phyloP scores from a whole-genome alignment of 2,329 filamentous ascomycete genomes.

The Epichloe elymi region DNA sequence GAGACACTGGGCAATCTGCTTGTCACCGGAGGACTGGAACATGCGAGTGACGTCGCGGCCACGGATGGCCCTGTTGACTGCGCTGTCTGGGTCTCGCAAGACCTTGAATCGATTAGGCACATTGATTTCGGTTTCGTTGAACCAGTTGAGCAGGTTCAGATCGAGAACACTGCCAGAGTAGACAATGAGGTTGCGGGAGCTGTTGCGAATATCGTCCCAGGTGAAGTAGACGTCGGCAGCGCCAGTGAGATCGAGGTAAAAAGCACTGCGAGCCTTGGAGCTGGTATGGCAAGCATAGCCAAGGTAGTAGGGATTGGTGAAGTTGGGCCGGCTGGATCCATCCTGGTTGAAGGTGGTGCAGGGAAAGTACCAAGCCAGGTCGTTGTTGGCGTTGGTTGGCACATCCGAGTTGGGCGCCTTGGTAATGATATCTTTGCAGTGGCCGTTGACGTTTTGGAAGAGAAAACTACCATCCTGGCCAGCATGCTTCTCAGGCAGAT shows the following conservation, averaged over 20 bases:
- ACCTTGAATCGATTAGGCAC: constrained; percentile 69
- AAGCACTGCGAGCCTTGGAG: constrained; percentile 50
- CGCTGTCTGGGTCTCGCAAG: constrained; percentile 53
- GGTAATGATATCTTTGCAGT: constrained; percentile 85
- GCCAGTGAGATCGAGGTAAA: constrained; percentile 55
- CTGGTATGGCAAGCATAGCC: constrained; percentile 88
- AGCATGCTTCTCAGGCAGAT: constrained; percentile 66
- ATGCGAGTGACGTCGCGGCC: constrained; percentile 83
- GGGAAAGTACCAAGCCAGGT: constrained; percentile 94
- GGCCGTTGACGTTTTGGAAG: constrained; percentile 97
- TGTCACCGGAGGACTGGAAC: constrained; percentile 68
- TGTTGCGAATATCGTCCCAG: constrained; percentile 88
- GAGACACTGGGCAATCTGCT: constrained; percentile 73
- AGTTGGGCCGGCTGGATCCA: constrained; percentile 66
- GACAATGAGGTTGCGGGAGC: constrained; percentile 77
- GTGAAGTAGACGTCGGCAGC: constrained; percentile 88
- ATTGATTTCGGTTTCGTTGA: constrained; percentile 67
- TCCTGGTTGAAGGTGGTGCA: constrained; percentile 89
- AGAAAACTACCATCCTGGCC: constrained; percentile 94
- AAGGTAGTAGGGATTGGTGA: constrained; percentile 59
- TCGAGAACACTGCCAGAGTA: constrained; percentile 93
- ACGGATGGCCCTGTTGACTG: constrained; percentile 49
- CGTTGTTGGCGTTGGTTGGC: constrained; percentile 55
- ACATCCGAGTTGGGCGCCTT: constrained; percentile 58
- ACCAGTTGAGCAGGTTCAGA: constrained; percentile 77